Conservation (phyloP, 441 rosid species). For the Populus hybrid region DNA sequence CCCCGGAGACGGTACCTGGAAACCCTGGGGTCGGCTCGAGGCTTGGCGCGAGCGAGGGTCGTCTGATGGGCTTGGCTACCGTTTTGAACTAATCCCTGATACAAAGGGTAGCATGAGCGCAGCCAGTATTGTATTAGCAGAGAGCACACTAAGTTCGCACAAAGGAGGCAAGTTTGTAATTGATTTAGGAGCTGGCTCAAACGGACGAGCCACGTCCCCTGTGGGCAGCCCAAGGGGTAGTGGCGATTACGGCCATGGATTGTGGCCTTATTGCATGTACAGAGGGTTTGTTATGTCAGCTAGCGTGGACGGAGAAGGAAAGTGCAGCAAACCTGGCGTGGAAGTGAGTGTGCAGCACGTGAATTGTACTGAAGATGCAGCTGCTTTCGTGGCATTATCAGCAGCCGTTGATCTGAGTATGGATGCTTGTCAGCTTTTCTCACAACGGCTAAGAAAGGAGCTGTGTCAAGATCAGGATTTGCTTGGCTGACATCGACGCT, state of each 20-base stretch:
- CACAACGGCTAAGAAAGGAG: constrained; percentile 80
- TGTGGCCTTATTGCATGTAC: constrained; percentile 64
- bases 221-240: constrained; percentile 72
- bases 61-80: constrained; percentile 67
- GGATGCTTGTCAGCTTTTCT: constrained; percentile 88
- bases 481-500: constrained; percentile 27
- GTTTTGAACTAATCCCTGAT: constrained; percentile 74
- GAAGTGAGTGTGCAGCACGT: constrained; percentile 89
- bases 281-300: constrained; percentile 86
- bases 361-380: constrained; percentile 86
- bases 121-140: constrained; percentile 63
- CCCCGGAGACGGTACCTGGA: constrained; percentile 84
- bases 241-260: constrained; percentile 61
- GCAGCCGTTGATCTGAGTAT: constrained; percentile 86
- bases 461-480: constrained; percentile 51
- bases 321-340: constrained; percentile 75
- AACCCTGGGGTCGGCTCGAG: constrained; percentile 90
- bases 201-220: constrained; percentile 46
- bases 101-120: constrained; percentile 40
- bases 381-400: constrained; percentile 80
- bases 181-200: constrained; percentile 37
- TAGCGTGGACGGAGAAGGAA: constrained; percentile 75
- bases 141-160: constrained; percentile 54
- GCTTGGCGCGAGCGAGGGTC: constrained; percentile 89
- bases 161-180: constrained; percentile 76